Evolutionary conservation across 371 early-diverging fungal species (phyloP).

Genomic region (Mortierella sp.): DNA sequence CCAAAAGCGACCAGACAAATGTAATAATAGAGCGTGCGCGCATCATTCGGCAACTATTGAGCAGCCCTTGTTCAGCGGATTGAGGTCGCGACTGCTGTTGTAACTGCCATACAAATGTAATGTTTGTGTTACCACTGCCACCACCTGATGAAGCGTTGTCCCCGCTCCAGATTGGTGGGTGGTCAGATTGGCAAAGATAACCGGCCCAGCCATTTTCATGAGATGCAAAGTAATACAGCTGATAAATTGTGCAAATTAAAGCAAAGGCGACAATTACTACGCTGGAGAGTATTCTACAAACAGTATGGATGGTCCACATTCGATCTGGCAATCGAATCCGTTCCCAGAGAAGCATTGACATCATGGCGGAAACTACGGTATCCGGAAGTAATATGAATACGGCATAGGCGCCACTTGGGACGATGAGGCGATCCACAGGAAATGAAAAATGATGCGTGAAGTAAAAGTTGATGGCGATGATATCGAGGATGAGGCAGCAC

Average conservation of each 20-base stretch:
- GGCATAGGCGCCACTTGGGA: not conserved
- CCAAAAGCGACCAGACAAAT: slow-evolving; percentile 13
- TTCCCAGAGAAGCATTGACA: slow-evolving; percentile 8
- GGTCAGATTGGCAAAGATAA: slow-evolving; percentile 4
- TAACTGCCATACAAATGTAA: not conserved
- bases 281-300: not conserved
- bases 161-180: not conserved
- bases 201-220: not conserved
- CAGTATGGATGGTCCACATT: slow-evolving; percentile 1
- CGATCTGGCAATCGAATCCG: slow-evolving; percentile 9
- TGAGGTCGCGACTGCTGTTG: not conserved
- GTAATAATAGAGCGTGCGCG: slow-evolving; percentile 16
- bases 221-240: not conserved
- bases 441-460: slow-evolving; percentile 1
- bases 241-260: not conserved
- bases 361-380: slow-evolving; percentile 5
- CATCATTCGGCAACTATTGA: slow-evolving; percentile 5
- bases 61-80: not conserved
- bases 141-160: not conserved
- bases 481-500: slow-evolving; percentile 10
- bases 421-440: not conserved
- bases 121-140: not conserved
- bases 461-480: not conserved
- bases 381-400: slow-evolving; percentile 10
- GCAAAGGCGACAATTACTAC: not conserved